phyloP scores from a whole-genome alignment of 148 eudicot genomes.

The Tetragonia tetragonoides region DNA sequence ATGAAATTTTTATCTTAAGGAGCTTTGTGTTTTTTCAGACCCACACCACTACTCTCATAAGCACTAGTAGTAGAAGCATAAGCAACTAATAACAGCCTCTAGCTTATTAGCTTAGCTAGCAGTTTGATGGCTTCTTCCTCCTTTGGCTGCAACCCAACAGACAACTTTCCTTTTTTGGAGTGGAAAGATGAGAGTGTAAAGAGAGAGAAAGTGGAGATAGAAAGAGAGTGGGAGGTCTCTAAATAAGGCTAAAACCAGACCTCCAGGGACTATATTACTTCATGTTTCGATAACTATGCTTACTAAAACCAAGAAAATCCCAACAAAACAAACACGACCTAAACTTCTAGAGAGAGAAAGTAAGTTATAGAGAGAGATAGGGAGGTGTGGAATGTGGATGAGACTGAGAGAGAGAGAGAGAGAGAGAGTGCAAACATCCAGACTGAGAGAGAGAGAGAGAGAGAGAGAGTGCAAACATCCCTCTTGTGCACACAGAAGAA shows the following conservation, averaged over 20 bases:
- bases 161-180: slow-evolving; percentile 47
- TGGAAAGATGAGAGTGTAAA: slow-evolving; percentile 31
- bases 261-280: slow-evolving; percentile 38
- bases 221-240: slow-evolving; percentile 22
- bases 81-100: not conserved
- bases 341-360: slow-evolving; percentile 23
- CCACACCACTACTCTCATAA: slow-evolving; percentile 16
- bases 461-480: slow-evolving; percentile 38
- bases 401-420: slow-evolving; percentile 14
- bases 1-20: slow-evolving; percentile 12
- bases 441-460: slow-evolving; percentile 9
- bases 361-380: slow-evolving; percentile 26
- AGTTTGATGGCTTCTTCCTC: slow-evolving; percentile 42
- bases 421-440: slow-evolving; percentile 39
- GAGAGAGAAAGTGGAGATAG: slow-evolving; percentile 26
- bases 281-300: slow-evolving; percentile 33
- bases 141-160: slow-evolving; percentile 71
- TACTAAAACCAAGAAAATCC: slow-evolving; percentile 46
- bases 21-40: not conserved
- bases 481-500: slow-evolving; percentile 18
- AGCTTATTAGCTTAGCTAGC: not conserved
- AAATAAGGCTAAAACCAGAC: slow-evolving; percentile 27
- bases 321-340: slow-evolving; percentile 28
- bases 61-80: slow-evolving; percentile 26
- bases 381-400: slow-evolving; percentile 18